phyloP scores from a whole-genome alignment of 2,329 filamentous ascomycete species.

The Samsoniella hepiali region DNA sequence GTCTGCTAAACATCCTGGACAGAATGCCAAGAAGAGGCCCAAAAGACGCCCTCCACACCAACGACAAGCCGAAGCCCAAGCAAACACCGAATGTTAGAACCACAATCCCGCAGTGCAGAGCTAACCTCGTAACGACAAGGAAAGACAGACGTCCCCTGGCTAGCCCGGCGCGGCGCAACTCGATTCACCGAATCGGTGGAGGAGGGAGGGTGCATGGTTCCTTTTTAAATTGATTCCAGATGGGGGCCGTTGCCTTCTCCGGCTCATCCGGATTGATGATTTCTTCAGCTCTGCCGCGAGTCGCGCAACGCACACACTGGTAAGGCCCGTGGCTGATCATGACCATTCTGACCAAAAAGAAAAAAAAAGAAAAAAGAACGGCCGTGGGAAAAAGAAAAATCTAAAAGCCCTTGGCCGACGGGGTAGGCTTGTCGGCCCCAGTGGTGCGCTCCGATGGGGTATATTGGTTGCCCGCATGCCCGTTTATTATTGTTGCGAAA shows the following conservation, averaged over 20 bases:
- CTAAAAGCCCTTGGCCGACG: neutral
- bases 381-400: neutral
- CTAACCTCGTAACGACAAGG: neutral
- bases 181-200: neutral
- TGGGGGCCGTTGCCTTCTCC: neutral
- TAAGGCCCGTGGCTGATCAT: no score
- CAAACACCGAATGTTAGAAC: neutral
- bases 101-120: neutral
- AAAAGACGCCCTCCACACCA: neutral
- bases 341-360: no score
- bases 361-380: no score
- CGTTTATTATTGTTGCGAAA: neutral
- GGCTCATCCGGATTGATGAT: neutral
- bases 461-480: neutral
- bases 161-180: slow-evolving; percentile 1
- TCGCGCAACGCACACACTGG: neutral
- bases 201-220: neutral
- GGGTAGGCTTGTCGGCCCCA: neutral
- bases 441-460: neutral
- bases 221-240: neutral
- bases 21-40: neutral
- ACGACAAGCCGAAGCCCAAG: slow-evolving; percentile 3
- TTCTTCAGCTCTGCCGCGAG: neutral
- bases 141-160: neutral
- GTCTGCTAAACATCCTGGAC: neutral